Evolutionary conservation across 768 basidiomycete genomes (phyloP), one percentile per base, ranked within the genome.

Genomic region (Solioccasus polychromus): DNA sequence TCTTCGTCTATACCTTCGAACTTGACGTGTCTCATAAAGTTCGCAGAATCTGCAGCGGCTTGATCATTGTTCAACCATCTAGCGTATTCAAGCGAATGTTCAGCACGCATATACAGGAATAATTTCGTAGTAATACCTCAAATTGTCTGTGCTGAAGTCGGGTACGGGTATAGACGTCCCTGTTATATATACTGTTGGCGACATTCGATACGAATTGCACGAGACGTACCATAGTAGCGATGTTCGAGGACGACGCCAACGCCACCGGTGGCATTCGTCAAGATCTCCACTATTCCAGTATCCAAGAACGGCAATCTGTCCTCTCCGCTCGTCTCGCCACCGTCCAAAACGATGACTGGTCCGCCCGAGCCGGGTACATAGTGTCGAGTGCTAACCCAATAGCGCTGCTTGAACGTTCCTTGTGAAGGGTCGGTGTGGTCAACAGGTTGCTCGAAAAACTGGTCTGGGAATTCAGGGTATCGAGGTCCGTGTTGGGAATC

Each of bases 61-160:
- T 97, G 94, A 12, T 78, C 86, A 45, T 97, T 97, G 58, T 84
- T 88, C 40, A 99, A 74, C 78, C 86, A 98, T 18, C 89, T 90
- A 50, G 26, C 17, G 45, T 22, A 40, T 41, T 26, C 44, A 51
- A 11, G 19, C 20, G 55, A 39, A 54, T 20, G 19, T 44, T 39
- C 37, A 47, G 25, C 15, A 30, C 26, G 17, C 44, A 26, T 24
- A 32, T 23, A 12, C 39, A 34, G 18, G n/a, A n/a, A n/a, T n/a
- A n/a, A n/a, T n/a, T n/a, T n/a, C n/a, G n/a, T n/a, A n/a, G n/a
- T n/a, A n/a, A n/a, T n/a, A 85, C 83, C 92, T 76, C 40, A 96
- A 72, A 24, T 86, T 75, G 54, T 92, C 89, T 8, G 92, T 93
- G 3, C 87, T 81, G 46, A 95, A 76, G 64, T 90, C 82, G 23